Percentiles rank a stretch among this genome's conserved stretches.
Conservation (phyloP, 2,329 filamentous ascomycete genomes). For the Zymoseptoria brevis region DNA sequence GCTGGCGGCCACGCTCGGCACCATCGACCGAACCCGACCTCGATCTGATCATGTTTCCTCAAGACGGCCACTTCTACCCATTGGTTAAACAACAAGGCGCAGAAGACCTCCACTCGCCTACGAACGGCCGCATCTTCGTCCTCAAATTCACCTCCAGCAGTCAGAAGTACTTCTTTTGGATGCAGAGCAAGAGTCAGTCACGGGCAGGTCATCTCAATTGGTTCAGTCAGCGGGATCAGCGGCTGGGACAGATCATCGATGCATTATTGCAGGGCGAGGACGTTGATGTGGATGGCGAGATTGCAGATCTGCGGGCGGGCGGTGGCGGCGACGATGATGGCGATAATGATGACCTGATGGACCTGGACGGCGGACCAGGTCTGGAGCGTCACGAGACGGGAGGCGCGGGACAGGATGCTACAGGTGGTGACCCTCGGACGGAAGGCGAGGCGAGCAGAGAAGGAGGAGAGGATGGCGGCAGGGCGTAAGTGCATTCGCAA, state of each 20-base stretch:
- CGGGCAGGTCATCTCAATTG: conserved; percentile 60
- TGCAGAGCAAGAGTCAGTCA: conserved; percentile 83
- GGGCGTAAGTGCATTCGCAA: conserved; percentile 77
- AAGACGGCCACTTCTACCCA: conserved; percentile 77
- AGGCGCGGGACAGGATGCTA: conserved; percentile 77
- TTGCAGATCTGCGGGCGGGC: conserved; percentile 51
- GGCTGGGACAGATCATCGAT: conserved; percentile 83
- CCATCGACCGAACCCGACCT: conserved; percentile 66
- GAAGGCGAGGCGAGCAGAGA: conserved; percentile 84
- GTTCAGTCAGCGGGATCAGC: conserved; percentile 78
- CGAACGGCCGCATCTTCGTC: conserved; percentile 82
- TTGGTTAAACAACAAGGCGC: conserved; percentile 33
- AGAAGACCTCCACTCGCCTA: conserved; percentile 54
- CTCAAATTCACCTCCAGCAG: conserved; percentile 92
- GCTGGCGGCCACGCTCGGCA: conserved; percentile 78
- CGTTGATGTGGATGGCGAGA: conserved; percentile 66
- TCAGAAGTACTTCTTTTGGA: conserved; percentile 88
- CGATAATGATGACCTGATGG: conserved; percentile 39
- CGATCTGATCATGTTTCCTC: conserved; percentile 88
- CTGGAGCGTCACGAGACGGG: conserved; percentile 59
- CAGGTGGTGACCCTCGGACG: conserved; percentile 82
- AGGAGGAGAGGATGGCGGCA: conserved; percentile 89
- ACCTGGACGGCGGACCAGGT: conserved; percentile 70
- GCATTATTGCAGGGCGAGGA: conserved; percentile 80
- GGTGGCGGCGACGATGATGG: conserved; percentile 55